phyloP scores from a whole-genome alignment of 106 monocot species.

The Triglochin maritima region DNA sequence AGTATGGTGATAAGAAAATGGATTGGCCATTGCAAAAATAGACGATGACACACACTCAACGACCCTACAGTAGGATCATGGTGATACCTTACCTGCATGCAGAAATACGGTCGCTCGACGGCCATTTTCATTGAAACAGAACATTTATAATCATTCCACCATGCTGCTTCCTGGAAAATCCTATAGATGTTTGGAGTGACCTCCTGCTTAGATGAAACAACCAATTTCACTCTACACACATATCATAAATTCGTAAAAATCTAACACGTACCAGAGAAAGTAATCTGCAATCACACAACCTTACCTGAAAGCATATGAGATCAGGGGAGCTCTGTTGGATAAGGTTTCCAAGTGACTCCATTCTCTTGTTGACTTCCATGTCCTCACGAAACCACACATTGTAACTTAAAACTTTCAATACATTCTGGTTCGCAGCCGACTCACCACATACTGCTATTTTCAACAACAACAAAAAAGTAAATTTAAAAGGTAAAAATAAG shows the following conservation, averaged over 20 bases:
- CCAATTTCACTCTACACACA: background rate
- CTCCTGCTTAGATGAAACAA: conserved; percentile 38
- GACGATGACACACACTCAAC: background rate
- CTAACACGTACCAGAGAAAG: background rate
- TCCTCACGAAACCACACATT: conserved; percentile 98
- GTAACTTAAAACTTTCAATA: conserved; percentile 60
- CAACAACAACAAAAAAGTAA: background rate
- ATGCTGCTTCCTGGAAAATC: conserved; percentile 48
- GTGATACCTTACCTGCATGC: conserved; percentile 60
- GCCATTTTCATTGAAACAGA: conserved; percentile 40
- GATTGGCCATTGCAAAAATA: background rate
- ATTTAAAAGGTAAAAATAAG: background rate
- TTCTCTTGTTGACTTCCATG: conserved; percentile 61
- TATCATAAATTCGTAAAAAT: no score
- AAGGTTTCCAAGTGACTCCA: conserved; percentile 71
- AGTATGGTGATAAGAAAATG: background rate
- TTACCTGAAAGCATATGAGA: conserved; percentile 82
- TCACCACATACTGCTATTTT: background rate
- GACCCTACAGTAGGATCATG: background rate
- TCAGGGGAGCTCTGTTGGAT: conserved; percentile 61
- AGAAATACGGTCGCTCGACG: conserved; percentile 49
- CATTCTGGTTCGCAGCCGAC: background rate
- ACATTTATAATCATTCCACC: conserved; percentile 78
- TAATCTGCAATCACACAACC: background rate
- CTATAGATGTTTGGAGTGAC: conserved; percentile 77